Base-by-base conservation (phyloP, 345 rosid species). In the Rhodamnia rubescens region DNA sequence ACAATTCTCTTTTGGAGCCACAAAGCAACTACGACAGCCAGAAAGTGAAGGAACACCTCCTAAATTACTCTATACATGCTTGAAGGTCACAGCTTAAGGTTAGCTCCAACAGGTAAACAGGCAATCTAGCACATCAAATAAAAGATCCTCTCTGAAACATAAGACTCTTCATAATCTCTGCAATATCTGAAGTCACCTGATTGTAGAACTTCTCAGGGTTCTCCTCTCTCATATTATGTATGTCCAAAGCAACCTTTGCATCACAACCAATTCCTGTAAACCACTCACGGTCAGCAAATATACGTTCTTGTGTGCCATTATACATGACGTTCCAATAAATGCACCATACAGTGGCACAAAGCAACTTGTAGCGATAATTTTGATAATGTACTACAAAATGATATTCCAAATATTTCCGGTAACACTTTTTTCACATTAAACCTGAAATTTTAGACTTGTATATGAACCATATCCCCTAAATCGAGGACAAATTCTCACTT, bases 221-320 rank as follows among this genome's bases (percentile, higher is more conserved):
- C 88, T 95, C 95, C 90, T 93, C 96, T 52, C 96, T 90, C 84
- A 92, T 86, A 86, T 92, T 92, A 90, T 94, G 98, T 87, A 94
- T 93, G 85, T 95, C 98, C 88, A 93, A 87, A 81, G 98, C 98
- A 42, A 95, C 96, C 93, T 95, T 95, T 36, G 98, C 98, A 90
- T 95, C 98, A 90, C 96, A 94, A 18, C 98, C 98, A 83, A 94
- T 86, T 81, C 98, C 98, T 95, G 89, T 21, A 59, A 40, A 44
- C 75, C 53, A 59, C 78, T 32, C 47, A 32, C 16, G 78, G 24
- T 69, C 78, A 69, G 78, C 78, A 69, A 32, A 69, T 29, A 32
- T 16, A 32, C 20, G 47, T 69, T 69, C 47, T 69, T 18, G 47
- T 32, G 78, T 69, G 78, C 78, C 44, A 69, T 69, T 36, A 36